Percentiles rank a stretch among this genome's conserved stretches.
Conservation (phyloP, 1,139 yeast species). For the Tardiomyces digboiensis region DNA sequence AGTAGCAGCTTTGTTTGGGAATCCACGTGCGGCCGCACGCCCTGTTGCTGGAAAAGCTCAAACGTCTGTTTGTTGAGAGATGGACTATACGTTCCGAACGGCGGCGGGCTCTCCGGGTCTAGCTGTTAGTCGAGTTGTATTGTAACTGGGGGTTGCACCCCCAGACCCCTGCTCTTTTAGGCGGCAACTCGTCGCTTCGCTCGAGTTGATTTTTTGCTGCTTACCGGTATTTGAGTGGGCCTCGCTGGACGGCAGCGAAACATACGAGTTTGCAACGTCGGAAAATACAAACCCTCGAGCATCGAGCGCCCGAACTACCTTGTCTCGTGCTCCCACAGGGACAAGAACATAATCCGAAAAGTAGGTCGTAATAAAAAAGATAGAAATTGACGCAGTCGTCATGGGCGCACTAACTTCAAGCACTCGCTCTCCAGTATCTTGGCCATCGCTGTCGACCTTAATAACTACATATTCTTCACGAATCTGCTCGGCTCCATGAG, state of each 20-base stretch:
- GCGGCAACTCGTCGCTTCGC: constrained; percentile 1
- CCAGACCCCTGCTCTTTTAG: neutral
- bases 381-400: constrained; percentile 45
- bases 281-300: constrained; percentile 37
- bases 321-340: constrained; percentile 37
- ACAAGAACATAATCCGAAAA: constrained; percentile 59
- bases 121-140: neutral
- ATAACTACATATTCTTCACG: constrained; percentile 41
- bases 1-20: constrained; percentile 35
- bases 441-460: constrained; percentile 56
- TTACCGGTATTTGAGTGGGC: neutral
- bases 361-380: constrained; percentile 57
- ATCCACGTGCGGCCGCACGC: constrained; percentile 39
- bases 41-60: constrained; percentile 31
- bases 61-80: constrained; percentile 32
- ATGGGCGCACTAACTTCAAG: constrained; percentile 52
- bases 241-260: constrained; percentile 5
- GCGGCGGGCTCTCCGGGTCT: neutral
- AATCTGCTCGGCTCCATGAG: constrained; percentile 33
- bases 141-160: neutral
- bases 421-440: constrained; percentile 42
- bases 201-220: neutral
- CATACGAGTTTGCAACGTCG: constrained; percentile 25
- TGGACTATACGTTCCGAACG: neutral
- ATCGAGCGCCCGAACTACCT: constrained; percentile 38